Evolutionary conservation across 2,329 filamentous ascomycete species (phyloP).

Genomic region (Hirsutella rhossiliensis): DNA sequence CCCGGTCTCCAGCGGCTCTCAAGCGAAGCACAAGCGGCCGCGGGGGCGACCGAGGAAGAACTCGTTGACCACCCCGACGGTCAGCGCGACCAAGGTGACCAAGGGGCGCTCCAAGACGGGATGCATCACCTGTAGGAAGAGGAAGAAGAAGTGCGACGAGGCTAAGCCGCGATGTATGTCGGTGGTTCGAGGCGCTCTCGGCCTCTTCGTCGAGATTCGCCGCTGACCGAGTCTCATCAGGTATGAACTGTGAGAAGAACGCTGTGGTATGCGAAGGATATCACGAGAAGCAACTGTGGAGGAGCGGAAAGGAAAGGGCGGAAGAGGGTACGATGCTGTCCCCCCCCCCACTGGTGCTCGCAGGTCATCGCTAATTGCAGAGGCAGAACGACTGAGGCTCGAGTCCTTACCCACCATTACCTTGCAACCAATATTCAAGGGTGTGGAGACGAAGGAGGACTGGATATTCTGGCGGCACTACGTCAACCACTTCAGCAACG

Average conservation of each 20-base stretch:
- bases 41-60: constrained; percentile 71
- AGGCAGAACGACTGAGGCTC: constrained; percentile 36
- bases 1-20: constrained; percentile 11
- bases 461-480: constrained; percentile 76
- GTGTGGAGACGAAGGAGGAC: constrained; percentile 70
- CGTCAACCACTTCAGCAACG: constrained; percentile 63
- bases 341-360: background rate
- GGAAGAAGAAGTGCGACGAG: constrained; percentile 65
- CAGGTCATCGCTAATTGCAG: constrained; percentile 4
- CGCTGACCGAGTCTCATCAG: constrained; percentile 25
- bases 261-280: constrained; percentile 87
- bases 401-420: constrained; percentile 40
- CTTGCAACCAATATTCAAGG: constrained; percentile 59
- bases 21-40: constrained; percentile 46
- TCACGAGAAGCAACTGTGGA: constrained; percentile 77
- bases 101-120: constrained; percentile 66
- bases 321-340: constrained; percentile 44
- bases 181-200: background rate
- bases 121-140: constrained; percentile 53
- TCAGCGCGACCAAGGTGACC: constrained; percentile 53
- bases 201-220: background rate
- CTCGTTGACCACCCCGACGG: constrained; percentile 46
- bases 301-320: constrained; percentile 65
- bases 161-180: constrained; percentile 49
- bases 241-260: constrained; percentile 86